phyloP scores from a whole-genome alignment of 2,329 filamentous ascomycete species.

The Colletotrichum eremochloae region DNA sequence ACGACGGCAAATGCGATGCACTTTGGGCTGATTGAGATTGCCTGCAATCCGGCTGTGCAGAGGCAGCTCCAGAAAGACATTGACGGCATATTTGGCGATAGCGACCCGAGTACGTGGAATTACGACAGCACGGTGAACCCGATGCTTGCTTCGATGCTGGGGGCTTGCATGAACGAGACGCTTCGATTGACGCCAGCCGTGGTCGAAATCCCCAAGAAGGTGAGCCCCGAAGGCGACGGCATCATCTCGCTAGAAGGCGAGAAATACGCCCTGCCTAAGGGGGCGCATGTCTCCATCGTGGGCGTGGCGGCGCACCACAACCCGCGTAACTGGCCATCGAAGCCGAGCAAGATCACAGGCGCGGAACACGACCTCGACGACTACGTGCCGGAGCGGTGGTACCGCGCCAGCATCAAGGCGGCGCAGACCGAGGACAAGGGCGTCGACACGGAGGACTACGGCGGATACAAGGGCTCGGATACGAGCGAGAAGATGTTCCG shows the following conservation, averaged over 20 bases:
- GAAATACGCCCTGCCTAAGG: conserved; percentile 69
- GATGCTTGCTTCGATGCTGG: conserved; percentile 77
- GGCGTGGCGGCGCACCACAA: conserved; percentile 73
- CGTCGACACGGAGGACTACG: conserved; percentile 62
- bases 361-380: conserved; percentile 71
- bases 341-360: conserved; percentile 58
- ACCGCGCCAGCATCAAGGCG: conserved; percentile 54
- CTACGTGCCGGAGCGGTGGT: conserved; percentile 82
- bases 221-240: conserved; percentile 64
- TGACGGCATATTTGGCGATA: conserved; percentile 72
- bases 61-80: conserved; percentile 77
- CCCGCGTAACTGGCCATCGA: conserved; percentile 78
- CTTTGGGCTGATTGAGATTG: conserved; percentile 77
- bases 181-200: conserved; percentile 80
- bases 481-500: conserved; percentile 73
- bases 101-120: conserved; percentile 73
- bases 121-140: conserved; percentile 77
- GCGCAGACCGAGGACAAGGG: conserved; percentile 45
- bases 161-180: conserved; percentile 83
- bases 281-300: conserved; percentile 67
- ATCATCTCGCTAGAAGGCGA: conserved; percentile 70
- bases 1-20: conserved; percentile 83
- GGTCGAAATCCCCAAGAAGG: conserved; percentile 78
- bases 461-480: conserved; percentile 71
- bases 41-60: conserved; percentile 74